Percentiles rank a stretch among this genome's conserved stretches.
These are phyloP conservation scores for Rusavskia elegans DNA, from an alignment of 495 filamentous ascomycete genomes.

Conservation along the genomic window DNA sequence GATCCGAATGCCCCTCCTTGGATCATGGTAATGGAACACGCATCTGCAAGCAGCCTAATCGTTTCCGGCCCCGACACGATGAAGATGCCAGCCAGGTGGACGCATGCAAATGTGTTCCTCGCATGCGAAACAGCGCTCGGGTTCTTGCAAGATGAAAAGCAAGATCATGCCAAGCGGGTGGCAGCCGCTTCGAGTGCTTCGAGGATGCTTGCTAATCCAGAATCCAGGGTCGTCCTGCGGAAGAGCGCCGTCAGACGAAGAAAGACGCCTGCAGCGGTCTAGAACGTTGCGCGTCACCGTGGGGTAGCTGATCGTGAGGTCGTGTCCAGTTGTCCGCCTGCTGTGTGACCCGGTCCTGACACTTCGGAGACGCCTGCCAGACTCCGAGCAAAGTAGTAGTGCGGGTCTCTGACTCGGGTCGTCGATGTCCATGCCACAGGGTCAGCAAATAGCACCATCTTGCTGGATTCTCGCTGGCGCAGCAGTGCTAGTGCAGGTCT, in stretches of 20 bases:
- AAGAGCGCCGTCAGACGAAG: too few relatives aligned
- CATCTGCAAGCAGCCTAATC: too few relatives aligned
- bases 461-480: not conserved
- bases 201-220: not conserved
- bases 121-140: not conserved
- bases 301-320: not conserved
- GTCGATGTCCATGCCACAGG: too few relatives aligned
- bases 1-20: too few relatives aligned
- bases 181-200: not conserved
- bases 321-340: not conserved
- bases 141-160: not conserved
- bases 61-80: too few relatives aligned
- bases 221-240: not conserved
- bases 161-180: not conserved
- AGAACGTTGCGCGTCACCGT: not conserved
- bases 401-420: not conserved
- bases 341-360: not conserved
- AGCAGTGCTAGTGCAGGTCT: not conserved
- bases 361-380: not conserved
- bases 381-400: not conserved
- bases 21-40: too few relatives aligned
- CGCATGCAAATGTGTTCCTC: too few relatives aligned
- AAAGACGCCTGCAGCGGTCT: not conserved
- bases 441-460: too few relatives aligned
- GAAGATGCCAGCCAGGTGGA: too few relatives aligned